These are phyloP conservation scores for Henckelia pumila DNA, from an alignment of 257 asterid species.

Conservation along the genomic window DNA sequence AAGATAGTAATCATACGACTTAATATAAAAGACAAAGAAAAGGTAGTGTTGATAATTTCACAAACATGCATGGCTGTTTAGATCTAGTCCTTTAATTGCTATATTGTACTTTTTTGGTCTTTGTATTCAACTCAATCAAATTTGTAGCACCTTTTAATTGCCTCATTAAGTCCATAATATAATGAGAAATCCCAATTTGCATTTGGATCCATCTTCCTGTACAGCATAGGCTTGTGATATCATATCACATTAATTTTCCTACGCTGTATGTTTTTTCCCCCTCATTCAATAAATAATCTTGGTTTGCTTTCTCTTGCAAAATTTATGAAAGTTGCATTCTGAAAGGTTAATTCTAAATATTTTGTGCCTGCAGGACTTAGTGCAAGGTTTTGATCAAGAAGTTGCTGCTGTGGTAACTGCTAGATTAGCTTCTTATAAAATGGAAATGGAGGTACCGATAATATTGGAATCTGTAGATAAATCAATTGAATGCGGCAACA, in stretches of 20 bases:
- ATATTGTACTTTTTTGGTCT: not conserved
- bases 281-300: not conserved
- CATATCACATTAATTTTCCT: not conserved
- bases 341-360: conserved; percentile 21
- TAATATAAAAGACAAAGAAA: too few relatives aligned
- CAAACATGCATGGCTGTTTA: not conserved
- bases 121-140: not conserved
- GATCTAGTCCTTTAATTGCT: not conserved
- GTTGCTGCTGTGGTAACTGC: conserved; percentile 94
- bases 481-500: not conserved
- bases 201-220: not conserved
- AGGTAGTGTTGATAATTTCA: not conserved
- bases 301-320: not conserved
- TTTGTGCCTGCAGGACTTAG: conserved; percentile 58
- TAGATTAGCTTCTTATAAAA: conserved; percentile 88
- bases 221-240: not conserved
- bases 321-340: conserved; percentile 13
- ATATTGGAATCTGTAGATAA: conserved; percentile 1
- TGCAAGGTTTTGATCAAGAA: conserved; percentile 98
- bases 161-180: not conserved
- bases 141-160: not conserved
- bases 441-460: conserved; percentile 83
- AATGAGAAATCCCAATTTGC: not conserved
- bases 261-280: not conserved
- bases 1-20: not conserved